Evolutionary conservation across 371 early-diverging fungal genomes (phyloP), one percentile per base, ranked within the genome.

Genomic region (Apophysomyces variabilis): DNA sequence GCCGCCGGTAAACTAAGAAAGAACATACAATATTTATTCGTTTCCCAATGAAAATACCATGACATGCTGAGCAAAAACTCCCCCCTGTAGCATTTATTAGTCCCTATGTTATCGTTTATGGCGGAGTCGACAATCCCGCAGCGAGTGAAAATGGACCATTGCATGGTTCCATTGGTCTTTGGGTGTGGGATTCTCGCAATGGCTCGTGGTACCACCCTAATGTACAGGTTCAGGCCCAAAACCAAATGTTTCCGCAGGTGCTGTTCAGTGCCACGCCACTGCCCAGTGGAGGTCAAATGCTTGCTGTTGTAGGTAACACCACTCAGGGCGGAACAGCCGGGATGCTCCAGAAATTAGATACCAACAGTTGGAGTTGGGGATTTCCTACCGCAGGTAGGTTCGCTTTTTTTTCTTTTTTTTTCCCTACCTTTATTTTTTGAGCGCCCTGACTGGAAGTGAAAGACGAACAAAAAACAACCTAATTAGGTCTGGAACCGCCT

Each of bases 131-230:
- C n/a, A 61, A 44, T 16, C 21, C 61, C 7, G 37, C 45, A 6
- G 61, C 64, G 14, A 39, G 61, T 39, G 50, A 65, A 36, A 64
- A 61, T 41, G 44, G 18, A 4, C 13, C 38, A 14, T 43, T 67
- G 21, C 61, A 65, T 12, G 71, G 66, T 16, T 66, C 72, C n/a
- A 64, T 57, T 13, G 57, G 58, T 38, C 18, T 71, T 7, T 67
- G 67, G 67, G 72, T 56, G 8, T 71, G 72, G 72, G 54, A 71
- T 50, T 62, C 67, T 38, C 47, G 39, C 9, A 62, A 65, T n/a
- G 72, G 72, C 12, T 50, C 62, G 32, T 71, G 72, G 72, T 71
- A 71, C 43, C 62, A 65, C 57, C 72, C 67, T 37, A 54, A 57
- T n/a, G 59, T 56, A n/a, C 54, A 61, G 14, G 56, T 66, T 16